A percentile compares a stretch with the other conserved stretches of the same genome.
These are phyloP conservation scores for Russula lepida DNA, from an alignment of 768 basidiomycete genomes.

Conservation along the genomic window DNA sequence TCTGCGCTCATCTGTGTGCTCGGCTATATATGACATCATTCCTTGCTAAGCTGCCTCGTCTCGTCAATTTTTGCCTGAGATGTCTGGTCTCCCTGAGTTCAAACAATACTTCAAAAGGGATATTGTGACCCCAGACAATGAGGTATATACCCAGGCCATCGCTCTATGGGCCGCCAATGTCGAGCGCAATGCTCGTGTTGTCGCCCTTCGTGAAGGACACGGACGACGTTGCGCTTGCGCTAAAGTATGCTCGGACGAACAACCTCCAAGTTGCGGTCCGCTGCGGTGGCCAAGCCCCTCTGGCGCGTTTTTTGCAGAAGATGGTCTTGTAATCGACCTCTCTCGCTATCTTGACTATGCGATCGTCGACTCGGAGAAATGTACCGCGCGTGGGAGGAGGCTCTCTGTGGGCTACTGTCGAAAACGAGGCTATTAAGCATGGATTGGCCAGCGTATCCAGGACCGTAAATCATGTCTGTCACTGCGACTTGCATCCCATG, in stretches of 20 bases:
- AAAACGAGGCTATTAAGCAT: constrained; percentile 35
- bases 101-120: constrained; percentile 35
- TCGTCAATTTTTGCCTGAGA: too few species aligned
- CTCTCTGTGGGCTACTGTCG: constrained; percentile 39
- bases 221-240: constrained; percentile 32
- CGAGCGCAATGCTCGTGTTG: constrained; percentile 32
- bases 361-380: constrained; percentile 33
- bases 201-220: constrained; percentile 38
- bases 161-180: constrained; percentile 38
- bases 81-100: neutral
- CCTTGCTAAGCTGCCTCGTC: neutral
- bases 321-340: constrained; percentile 44
- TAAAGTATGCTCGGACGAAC: constrained; percentile 32
- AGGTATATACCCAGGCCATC: constrained; percentile 34
- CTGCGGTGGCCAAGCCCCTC: constrained; percentile 42
- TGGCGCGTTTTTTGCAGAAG: constrained; percentile 38
- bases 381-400: constrained; percentile 41
- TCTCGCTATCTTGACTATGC: constrained; percentile 35
- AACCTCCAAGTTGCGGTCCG: constrained; percentile 35
- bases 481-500: neutral
- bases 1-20: too few species aligned
- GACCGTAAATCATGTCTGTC: constrained; percentile 41
- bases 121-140: constrained; percentile 32
- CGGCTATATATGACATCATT: too few species aligned
- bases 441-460: constrained; percentile 42